Conservation (phyloP, 2,329 filamentous ascomycete genomes). For the Neopestalotiopsis sp. region DNA sequence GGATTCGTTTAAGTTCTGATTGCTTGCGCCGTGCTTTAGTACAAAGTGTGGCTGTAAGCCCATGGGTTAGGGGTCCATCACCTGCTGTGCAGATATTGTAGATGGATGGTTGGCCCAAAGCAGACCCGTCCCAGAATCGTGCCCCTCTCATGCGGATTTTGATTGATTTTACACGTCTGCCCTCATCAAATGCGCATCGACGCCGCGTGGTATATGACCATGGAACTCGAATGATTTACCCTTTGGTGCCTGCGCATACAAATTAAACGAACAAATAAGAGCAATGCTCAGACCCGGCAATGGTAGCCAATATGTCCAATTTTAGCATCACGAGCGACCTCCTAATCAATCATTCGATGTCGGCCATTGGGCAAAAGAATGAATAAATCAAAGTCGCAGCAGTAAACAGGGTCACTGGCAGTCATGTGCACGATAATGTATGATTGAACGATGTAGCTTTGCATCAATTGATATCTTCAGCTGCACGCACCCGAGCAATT, state of each 20-base stretch:
- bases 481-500: background rate
- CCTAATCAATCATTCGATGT: background rate
- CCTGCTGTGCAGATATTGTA: background rate
- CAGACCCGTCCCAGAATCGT: no score
- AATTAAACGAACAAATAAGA: background rate
- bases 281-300: background rate
- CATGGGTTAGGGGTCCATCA: background rate
- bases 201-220: background rate
- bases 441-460: background rate
- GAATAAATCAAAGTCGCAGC: background rate
- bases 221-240: background rate
- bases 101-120: no score
- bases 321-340: slow-evolving; percentile 7
- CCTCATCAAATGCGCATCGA: background rate
- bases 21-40: background rate
- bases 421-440: slow-evolving; percentile 1
- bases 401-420: background rate
- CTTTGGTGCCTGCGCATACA: background rate
- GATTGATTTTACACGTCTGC: background rate
- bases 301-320: slow-evolving; percentile 10
- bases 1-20: background rate
- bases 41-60: background rate
- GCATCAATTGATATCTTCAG: background rate
- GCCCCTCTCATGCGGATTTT: no score
- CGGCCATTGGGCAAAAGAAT: background rate